Percentiles rank a stretch among this genome's conserved stretches.
These are phyloP conservation scores for Onygenales sp. DNA, from an alignment of 2,329 filamentous ascomycete genomes.

Conservation along the genomic window DNA sequence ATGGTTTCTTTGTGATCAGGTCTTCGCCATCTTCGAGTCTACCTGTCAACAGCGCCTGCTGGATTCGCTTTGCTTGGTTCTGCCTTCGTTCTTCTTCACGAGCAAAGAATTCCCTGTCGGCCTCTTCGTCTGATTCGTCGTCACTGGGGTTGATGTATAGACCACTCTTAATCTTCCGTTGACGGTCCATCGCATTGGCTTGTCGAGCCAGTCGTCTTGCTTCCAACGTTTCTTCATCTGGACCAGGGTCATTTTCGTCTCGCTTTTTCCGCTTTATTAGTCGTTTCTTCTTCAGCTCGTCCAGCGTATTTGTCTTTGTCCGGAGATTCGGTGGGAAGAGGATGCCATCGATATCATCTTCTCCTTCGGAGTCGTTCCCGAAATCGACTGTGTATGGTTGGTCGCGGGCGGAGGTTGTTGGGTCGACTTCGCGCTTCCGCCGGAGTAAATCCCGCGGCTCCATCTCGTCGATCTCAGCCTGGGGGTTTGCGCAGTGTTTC, in stretches of 20 bases:
- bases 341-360: slow-evolving; percentile 48
- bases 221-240: slow-evolving; percentile 51
- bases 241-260: slow-evolving; percentile 44
- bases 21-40: slow-evolving; percentile 14
- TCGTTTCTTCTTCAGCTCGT: slow-evolving; percentile 52
- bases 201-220: slow-evolving; percentile 53
- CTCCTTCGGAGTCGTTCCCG: slow-evolving; percentile 60
- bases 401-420: slow-evolving; percentile 18
- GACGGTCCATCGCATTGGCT: slow-evolving; percentile 65
- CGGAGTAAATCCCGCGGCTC: slow-evolving; percentile 71
- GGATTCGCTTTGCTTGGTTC: slow-evolving; percentile 42
- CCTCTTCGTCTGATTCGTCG: slow-evolving; percentile 76
- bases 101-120: slow-evolving; percentile 65
- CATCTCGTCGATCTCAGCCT: slow-evolving; percentile 64
- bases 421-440: slow-evolving; percentile 48
- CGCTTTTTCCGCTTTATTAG: slow-evolving; percentile 42
- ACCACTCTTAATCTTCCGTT: slow-evolving; percentile 71
- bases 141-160: slow-evolving; percentile 75
- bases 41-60: slow-evolving; percentile 38
- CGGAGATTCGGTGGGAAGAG: slow-evolving; percentile 54
- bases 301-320: slow-evolving; percentile 40
- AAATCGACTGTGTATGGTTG: slow-evolving; percentile 45
- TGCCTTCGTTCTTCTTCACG: slow-evolving; percentile 60
- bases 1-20: slow-evolving; percentile 8
- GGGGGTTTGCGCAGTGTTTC: slow-evolving; percentile 68